Base-by-base conservation (phyloP, 805 yeast genomes). In the Suhomyces prunicola region DNA sequence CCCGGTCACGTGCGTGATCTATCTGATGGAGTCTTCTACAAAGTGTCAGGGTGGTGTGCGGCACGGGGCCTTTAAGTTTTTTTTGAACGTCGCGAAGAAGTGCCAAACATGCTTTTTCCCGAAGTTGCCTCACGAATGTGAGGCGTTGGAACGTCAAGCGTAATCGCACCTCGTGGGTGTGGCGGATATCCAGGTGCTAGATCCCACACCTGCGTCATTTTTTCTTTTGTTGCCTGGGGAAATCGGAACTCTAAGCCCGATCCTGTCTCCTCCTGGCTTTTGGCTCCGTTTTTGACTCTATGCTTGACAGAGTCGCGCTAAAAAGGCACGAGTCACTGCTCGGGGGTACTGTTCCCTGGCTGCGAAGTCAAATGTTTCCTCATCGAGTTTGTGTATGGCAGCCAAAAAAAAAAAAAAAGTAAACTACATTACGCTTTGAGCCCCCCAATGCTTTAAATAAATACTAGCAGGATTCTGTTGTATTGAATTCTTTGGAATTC, bases 281-380 rank as follows among this genome's bases (percentile, higher is more conserved):
- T 42, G n/a, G n/a, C 29, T 24, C 15, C 8, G n/a, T 22, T 13
- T 42, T 42, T 42, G 46, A 42, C 46, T 42, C 46, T 12, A 22
- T 10, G 19, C 13, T 8, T 17, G 22, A 17, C 46, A 12, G 46
- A 42, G 46, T 42, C 46, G 46, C 29, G 46, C 29, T 13, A 13
- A 17, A 17, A 7, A 19, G 19, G 42, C 24, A 24, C 24, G 42
- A 39, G 42, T 39, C 42, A 39, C 4, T 4, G 13, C 23, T 13
- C 23, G 24, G 24, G 19, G 1, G n/a, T 17, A 19, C 42, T 10
- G 24, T n/a, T 39, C 23, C 13, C 41, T 27, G 29, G 44, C 44
- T 36, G 44, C 49, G 49, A 47, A 47, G 49, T 47, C 49, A 47
- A 24, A 35, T n/a, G 22, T 47, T 47, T 41, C 49, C 15, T 8